A percentile compares a stretch with the other conserved stretches of the same genome.
phyloP scores from a whole-genome alignment of 768 basidiomycete species.

The Rickenella mellea region DNA sequence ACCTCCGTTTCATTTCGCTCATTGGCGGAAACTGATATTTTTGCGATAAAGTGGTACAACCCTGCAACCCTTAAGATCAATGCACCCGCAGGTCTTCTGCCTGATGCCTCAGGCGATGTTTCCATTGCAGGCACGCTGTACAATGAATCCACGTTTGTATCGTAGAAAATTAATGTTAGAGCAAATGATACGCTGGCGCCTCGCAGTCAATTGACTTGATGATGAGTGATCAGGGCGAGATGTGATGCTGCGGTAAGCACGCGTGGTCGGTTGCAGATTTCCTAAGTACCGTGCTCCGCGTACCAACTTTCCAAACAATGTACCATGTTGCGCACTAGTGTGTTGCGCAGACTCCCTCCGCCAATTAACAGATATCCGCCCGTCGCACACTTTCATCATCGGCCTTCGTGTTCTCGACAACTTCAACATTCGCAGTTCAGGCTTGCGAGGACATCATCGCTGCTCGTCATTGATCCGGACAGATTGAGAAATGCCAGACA shows the following conservation, averaged over 20 bases:
- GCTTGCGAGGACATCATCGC: too few species aligned
- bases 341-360: too few species aligned
- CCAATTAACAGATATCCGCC: too few species aligned
- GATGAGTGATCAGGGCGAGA: neutral
- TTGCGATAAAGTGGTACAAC: slow-evolving; percentile 42
- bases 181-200: slow-evolving; percentile 2
- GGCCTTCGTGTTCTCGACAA: too few species aligned
- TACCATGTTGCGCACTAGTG: slow-evolving; percentile 50
- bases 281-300: neutral
- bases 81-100: slow-evolving; percentile 29
- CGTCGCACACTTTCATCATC: too few species aligned
- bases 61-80: slow-evolving; percentile 39
- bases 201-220: neutral
- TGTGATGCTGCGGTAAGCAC: slow-evolving; percentile 3
- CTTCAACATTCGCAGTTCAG: too few species aligned
- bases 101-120: slow-evolving; percentile 27
- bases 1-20: neutral
- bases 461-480: too few species aligned
- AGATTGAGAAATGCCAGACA: too few species aligned
- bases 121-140: slow-evolving; percentile 65
- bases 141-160: slow-evolving; percentile 89
- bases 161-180: slow-evolving; percentile 20
- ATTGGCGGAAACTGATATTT: slow-evolving; percentile 2
- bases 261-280: slow-evolving; percentile 4
- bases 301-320: slow-evolving; percentile 26